Conservation (phyloP, 2,329 filamentous ascomycete species). For the Taxawa tesnikishii region DNA sequence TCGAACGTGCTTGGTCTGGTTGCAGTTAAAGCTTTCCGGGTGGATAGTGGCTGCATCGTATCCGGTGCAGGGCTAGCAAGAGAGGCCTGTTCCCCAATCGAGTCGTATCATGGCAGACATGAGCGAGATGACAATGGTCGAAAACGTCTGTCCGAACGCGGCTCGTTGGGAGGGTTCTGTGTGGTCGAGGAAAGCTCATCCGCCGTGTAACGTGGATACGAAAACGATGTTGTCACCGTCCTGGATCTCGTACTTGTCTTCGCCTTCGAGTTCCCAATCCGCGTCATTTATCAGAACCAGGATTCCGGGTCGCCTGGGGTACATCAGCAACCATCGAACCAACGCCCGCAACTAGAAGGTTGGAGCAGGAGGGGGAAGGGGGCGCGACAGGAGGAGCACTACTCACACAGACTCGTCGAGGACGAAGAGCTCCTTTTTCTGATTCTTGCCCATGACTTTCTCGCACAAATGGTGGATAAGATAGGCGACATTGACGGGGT, state of each 20-base stretch:
- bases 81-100: no score
- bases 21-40: no score
- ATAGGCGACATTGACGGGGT: constrained; percentile 56
- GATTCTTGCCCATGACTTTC: constrained; percentile 75
- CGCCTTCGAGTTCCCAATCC: constrained; percentile 95
- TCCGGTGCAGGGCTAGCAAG: no score
- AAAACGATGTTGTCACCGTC: constrained; percentile 80
- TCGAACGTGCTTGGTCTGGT: no score
- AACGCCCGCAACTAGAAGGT: neutral
- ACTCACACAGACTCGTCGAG: constrained; percentile 79
- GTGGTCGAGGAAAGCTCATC: no score
- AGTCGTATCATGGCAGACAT: no score
- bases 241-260: constrained; percentile 79
- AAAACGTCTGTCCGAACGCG: no score
- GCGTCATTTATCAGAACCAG: constrained; percentile 94
- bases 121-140: no score
- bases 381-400: neutral
- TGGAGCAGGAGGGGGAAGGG: neutral
- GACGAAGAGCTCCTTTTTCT: constrained; percentile 77
- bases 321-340: neutral
- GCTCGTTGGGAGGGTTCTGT: no score
- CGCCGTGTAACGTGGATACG: constrained; percentile 91
- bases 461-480: constrained; percentile 71
- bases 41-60: no score
- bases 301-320: constrained; percentile 74